These are phyloP conservation scores for Geranium incanum DNA, from an alignment of 441 rosid genomes.

Conservation along the genomic window DNA sequence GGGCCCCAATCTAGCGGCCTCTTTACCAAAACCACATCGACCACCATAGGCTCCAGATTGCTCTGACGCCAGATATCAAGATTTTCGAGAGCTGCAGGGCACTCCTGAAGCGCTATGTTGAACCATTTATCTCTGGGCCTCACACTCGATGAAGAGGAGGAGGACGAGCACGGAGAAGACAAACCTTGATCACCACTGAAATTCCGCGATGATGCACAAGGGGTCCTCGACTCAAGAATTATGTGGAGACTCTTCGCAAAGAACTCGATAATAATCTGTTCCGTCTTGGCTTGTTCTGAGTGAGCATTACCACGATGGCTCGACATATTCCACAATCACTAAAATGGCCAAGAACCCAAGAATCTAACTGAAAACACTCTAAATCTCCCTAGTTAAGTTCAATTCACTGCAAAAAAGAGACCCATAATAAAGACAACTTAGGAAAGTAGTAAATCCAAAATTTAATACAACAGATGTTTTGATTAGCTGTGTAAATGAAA, in stretches of 20 bases:
- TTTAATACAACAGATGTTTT: neutral
- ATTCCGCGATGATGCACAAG: conserved; percentile 61
- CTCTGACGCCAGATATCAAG: conserved; percentile 61
- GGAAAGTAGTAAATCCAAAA: neutral
- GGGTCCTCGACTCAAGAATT: conserved; percentile 79
- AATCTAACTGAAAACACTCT: conserved; percentile 1
- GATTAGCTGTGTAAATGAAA: neutral
- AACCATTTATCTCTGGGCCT: conserved; percentile 90
- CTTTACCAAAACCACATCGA: conserved; percentile 74
- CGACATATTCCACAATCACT: conserved; percentile 34
- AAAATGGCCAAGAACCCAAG: conserved; percentile 15
- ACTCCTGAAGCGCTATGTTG: conserved; percentile 76
- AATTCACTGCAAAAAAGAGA: conserved; percentile 23
- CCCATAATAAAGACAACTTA: neutral
- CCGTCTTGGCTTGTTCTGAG: conserved; percentile 60
- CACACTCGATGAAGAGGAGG: conserved; percentile 73
- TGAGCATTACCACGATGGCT: conserved; percentile 46
- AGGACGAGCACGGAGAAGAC: conserved; percentile 64
- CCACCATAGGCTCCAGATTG: conserved; percentile 63
- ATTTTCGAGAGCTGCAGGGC: conserved; percentile 71
- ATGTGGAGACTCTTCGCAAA: conserved; percentile 80
- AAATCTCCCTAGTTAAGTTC: conserved; percentile 10
- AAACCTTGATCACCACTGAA: conserved; percentile 69
- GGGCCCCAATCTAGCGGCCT: conserved; percentile 44
- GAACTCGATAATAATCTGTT: conserved; percentile 76